phyloP scores from a whole-genome alignment of 106 monocot species.

The Dendrobium catenatum region DNA sequence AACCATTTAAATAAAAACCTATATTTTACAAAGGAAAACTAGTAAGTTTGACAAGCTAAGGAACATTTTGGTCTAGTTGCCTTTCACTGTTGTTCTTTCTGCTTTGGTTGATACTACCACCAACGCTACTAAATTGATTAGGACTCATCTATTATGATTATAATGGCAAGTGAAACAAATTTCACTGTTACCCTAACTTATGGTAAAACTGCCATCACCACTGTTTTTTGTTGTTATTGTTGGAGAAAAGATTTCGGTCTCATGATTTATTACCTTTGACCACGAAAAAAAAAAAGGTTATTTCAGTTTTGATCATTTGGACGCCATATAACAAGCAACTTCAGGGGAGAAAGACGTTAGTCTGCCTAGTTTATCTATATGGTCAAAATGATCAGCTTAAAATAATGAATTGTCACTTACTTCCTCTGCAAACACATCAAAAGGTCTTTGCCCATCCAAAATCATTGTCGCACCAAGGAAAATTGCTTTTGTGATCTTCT shows the following conservation, averaged over 20 bases:
- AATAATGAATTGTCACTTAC: constrained; percentile 24
- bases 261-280: neutral
- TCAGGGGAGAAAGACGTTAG: neutral
- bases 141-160: too few species aligned
- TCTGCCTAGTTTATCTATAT: neutral
- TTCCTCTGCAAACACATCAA: constrained; percentile 68
- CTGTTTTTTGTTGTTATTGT: neutral
- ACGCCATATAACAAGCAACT: neutral
- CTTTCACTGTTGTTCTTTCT: too few species aligned
- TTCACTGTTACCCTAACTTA: too few species aligned
- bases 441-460: constrained; percentile 64
- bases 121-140: too few species aligned
- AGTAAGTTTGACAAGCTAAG: too few species aligned
- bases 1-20: too few species aligned
- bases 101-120: too few species aligned
- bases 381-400: neutral
- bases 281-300: neutral
- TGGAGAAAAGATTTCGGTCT: neutral
- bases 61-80: too few species aligned
- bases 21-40: too few species aligned
- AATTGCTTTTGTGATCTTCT: constrained; percentile 72
- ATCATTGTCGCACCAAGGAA: constrained; percentile 82
- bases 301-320: neutral
- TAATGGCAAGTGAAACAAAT: too few species aligned
- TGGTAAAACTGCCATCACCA: too few species aligned